These are phyloP conservation scores for Anthracocystis panici-leucophaei DNA, from an alignment of 1,284 basidiomycete genomes.

Conservation along the genomic window DNA sequence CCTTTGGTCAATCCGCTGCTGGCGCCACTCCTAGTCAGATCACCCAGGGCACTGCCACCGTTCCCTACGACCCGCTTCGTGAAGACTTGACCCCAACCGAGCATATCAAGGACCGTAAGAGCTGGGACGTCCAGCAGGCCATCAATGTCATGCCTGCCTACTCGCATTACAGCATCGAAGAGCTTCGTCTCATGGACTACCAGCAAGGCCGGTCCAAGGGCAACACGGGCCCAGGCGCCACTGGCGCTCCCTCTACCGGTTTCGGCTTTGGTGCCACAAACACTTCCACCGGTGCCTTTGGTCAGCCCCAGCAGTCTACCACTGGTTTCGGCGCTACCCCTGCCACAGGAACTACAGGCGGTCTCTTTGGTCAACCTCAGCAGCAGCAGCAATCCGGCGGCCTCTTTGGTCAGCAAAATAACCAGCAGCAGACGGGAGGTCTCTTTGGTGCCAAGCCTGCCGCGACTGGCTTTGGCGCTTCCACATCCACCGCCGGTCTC, in stretches of 20 bases:
- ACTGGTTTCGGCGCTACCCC: constrained; percentile 49
- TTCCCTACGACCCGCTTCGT: constrained; percentile 58
- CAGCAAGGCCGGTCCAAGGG: constrained; percentile 59
- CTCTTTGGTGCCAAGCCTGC: constrained; percentile 69
- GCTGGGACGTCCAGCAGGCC: constrained; percentile 62
- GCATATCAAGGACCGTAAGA: constrained; percentile 60
- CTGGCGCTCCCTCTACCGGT: constrained; percentile 38
- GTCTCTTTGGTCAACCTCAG: constrained; percentile 58
- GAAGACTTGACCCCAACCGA: constrained; percentile 61
- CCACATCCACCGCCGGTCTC: constrained; percentile 59
- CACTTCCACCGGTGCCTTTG: constrained; percentile 37
- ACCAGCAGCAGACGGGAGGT: constrained; percentile 67
- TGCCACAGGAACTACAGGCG: constrained; percentile 26
- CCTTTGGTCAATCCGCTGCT: constrained; percentile 40
- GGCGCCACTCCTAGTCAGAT: constrained; percentile 37
- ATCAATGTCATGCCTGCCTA: constrained; percentile 62
- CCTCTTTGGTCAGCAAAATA: constrained; percentile 68
- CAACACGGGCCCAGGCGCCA: constrained; percentile 52
- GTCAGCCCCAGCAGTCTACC: constrained; percentile 55
- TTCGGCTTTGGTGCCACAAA: constrained; percentile 54
- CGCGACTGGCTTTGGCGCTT: constrained; percentile 49
- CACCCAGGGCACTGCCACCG: constrained; percentile 60
- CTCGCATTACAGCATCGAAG: constrained; percentile 56
- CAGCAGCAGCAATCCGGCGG: constrained; percentile 60
- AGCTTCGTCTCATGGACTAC: constrained; percentile 63